Evolutionary conservation across 768 basidiomycete species (phyloP), one percentile per base, ranked within the genome.

Genomic region (Pulveroboletus ravenelii): DNA sequence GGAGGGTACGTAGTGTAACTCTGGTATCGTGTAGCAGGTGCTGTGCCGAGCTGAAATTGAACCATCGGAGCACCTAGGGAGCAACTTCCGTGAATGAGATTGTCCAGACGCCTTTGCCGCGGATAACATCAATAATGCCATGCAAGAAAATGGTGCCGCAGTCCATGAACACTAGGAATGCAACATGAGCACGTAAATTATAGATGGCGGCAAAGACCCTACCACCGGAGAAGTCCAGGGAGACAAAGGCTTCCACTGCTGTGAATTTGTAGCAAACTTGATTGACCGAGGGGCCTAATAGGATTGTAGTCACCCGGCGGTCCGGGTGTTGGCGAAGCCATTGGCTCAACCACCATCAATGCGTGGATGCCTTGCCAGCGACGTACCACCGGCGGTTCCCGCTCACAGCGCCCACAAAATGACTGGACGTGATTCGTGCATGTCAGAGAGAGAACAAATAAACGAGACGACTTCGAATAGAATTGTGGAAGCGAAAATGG

Each of bases 161-260:
- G 48, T 65, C 67, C 9, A 65, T 31, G 45, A 67, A 61, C 14
- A 55, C 66, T 63, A 17, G 34, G n/a, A 31, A 36, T 10, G 25
- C 5, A 20, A 20, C 14, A 30, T 48, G 34, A 52, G 45, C 18
- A 41, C 18, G 10, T 9, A 17, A 15, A 34, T 34, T 18, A 3
- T 14, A 25, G 27, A 34, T 35, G n/a, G n/a, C 17, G 36, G 15
- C 10, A 10, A 47, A 29, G n/a, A 36, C 5, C 63, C 3, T 54
- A 69, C 66, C 63, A 9, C 35, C 46, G 45, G 54, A 52, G 53
- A 69, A 64, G 45, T 52, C 56, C 15, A 53, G 23, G 41, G 67
- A 65, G 5, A 62, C 39, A 31, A 57, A 41, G 12, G 36, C 57
- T 48, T 63, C 62, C 20, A 65, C 41, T 13, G 43, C 50, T 15